Evolutionary conservation across 2,329 filamentous ascomycete genomes (phyloP), one percentile per base, ranked within the genome.

Genomic region (Colletotrichum siamense): DNA sequence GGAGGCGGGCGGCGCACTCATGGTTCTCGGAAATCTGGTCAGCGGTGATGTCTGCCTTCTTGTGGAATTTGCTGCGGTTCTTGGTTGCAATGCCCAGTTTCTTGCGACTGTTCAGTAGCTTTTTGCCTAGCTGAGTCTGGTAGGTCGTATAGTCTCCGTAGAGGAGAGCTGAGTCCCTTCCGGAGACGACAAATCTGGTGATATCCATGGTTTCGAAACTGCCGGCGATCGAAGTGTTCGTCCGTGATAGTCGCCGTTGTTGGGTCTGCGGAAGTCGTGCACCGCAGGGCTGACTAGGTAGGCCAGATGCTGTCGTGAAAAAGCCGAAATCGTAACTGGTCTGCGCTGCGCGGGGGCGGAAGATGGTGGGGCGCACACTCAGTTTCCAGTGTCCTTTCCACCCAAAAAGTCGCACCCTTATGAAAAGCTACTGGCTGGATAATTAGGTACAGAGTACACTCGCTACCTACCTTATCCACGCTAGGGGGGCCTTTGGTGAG

Each of bases 101-200:
- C 89, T 94, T 96, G 83, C 96, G 94, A 80, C 94, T 90, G 82
- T 94, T 95, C 83, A 95, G 94, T 75, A 99, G 90, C 82, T 95
- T 94, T 83, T 95, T 95, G 79, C 94, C 92, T 67, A 98, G 90
- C 83, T 95, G 94, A 65, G 89, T 89, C 81, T 96, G 94, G 85
- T 99, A 99, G 73, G 94, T 94, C 82, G 92, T 92, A 87, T 98
- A 96, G 87, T 98, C 96, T 80, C 96, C 96, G 79, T 97, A 93
- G 34, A 98, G 91, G 68, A 98, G 93, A 49, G 95, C 95, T 81
- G 95, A 92, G 84, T 98, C 95, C 78, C 97, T 91, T 79, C 94
- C 93, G 69, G 93, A 92, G 82, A 96, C 91, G 80, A 99, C 88
- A 79, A 95, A 96, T 80, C 92, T 92, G 73, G 97, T 99, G 85